Evolutionary conservation across 2,329 filamentous ascomycete species (phyloP).

Genomic region (Aspergillus fumigatiaffinis): DNA sequence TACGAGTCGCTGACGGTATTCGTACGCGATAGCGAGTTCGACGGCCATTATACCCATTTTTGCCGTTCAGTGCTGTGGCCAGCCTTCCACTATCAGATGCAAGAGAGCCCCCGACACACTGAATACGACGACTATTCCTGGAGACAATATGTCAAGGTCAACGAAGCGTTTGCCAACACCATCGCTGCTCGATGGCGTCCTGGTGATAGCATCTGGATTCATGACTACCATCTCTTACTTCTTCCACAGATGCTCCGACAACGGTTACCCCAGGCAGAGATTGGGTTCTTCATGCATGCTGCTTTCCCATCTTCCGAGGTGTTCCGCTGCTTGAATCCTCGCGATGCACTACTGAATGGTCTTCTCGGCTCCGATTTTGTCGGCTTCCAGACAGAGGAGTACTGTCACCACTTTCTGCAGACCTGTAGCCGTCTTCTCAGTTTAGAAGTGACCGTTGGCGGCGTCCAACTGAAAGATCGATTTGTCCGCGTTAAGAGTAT

Average conservation of each 20-base stretch:
- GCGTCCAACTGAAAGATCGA: slow-evolving; percentile 80
- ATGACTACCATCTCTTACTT: slow-evolving; percentile 89
- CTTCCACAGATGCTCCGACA: slow-evolving; percentile 83
- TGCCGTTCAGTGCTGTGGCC: slow-evolving; percentile 97
- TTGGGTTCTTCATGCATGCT: slow-evolving; percentile 91
- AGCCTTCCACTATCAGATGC: slow-evolving; percentile 95
- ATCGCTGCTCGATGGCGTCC: slow-evolving; percentile 87
- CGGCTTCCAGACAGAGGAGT: slow-evolving; percentile 90
- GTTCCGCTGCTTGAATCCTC: slow-evolving; percentile 80
- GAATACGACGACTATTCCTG: slow-evolving; percentile 95
- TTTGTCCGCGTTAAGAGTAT: slow-evolving; percentile 80
- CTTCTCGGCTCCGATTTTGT: slow-evolving; percentile 89
- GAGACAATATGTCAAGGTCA: slow-evolving; percentile 86
- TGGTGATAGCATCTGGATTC: slow-evolving; percentile 87
- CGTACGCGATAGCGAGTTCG: slow-evolving; percentile 83
- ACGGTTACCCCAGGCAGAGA: slow-evolving; percentile 78
- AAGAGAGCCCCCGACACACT: slow-evolving; percentile 94
- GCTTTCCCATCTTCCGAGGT: slow-evolving; percentile 95
- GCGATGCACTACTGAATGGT: slow-evolving; percentile 79
- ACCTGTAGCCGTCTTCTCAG: slow-evolving; percentile 84
- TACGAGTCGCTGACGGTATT: slow-evolving; percentile 79
- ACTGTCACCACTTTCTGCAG: slow-evolving; percentile 87
- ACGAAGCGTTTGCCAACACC: slow-evolving; percentile 85
- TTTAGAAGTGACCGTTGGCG: slow-evolving; percentile 79
- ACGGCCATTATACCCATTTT: slow-evolving; percentile 90